Percentiles rank a stretch among this genome's conserved stretches.
phyloP scores from a whole-genome alignment of 345 rosid species.

The Arabidopsis thaliana region TAIR10.1 NC_003075.7:563001-563500 shows the following conservation, averaged over 20 bases:
- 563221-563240: constrained; percentile 25
- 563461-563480: too few species aligned
- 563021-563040: not conserved
- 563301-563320: constrained; percentile 82
- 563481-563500: too few species aligned
- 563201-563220: constrained; percentile 6
- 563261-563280: constrained; percentile 81
- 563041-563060: constrained; percentile 11
- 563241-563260: constrained; percentile 84
- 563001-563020: too few species aligned
- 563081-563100: constrained; percentile 68
- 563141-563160: constrained; percentile 67
- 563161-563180: not conserved
- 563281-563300: constrained; percentile 77
- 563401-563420: constrained; percentile 56
- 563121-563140: constrained; percentile 77
- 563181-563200: constrained; percentile 6
- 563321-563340: constrained; percentile 83
- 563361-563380: constrained; percentile 74
- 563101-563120: constrained; percentile 64
- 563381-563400: constrained; percentile 78
- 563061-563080: constrained; percentile 86
- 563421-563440: too few species aligned
- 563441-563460: too few species aligned
- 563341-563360: constrained; percentile 72